These are phyloP conservation scores for Solanum microdontum DNA, from an alignment of 257 asterid species.

Conservation along the genomic window DNA sequence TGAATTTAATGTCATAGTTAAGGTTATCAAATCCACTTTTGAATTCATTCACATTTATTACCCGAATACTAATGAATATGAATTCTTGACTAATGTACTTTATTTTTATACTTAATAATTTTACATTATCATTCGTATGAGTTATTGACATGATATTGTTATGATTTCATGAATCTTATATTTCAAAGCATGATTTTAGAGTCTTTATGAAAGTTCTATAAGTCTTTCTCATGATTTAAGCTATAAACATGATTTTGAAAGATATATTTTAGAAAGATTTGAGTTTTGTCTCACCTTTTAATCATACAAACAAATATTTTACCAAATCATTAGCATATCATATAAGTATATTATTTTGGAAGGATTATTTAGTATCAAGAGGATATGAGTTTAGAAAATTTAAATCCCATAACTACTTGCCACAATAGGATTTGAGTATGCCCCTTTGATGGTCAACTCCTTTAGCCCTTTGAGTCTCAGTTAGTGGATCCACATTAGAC, in stretches of 20 bases:
- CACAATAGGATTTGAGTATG: neutral
- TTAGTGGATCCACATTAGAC: neutral
- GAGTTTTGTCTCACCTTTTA: neutral
- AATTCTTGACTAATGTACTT: too few species aligned
- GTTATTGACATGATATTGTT: neutral
- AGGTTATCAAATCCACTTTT: neutral
- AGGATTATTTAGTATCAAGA: neutral
- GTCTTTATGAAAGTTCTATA: neutral
- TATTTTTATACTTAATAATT: neutral
- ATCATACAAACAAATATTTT: neutral
- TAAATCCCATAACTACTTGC: neutral
- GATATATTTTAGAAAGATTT: neutral
- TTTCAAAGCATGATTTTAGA: neutral
- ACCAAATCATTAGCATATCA: neutral
- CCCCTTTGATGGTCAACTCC: neutral
- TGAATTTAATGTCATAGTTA: neutral
- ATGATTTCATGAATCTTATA: neutral
- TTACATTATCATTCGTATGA: neutral
- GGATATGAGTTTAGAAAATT: neutral
- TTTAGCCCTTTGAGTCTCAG: too few species aligned
- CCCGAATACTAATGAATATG: neutral
- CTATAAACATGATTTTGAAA: neutral
- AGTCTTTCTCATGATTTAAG: neutral
- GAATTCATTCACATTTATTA: neutral
- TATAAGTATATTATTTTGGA: neutral